These are phyloP conservation scores for Candida sakaeoensis DNA, from an alignment of 805 yeast species.

Conservation along the genomic window DNA sequence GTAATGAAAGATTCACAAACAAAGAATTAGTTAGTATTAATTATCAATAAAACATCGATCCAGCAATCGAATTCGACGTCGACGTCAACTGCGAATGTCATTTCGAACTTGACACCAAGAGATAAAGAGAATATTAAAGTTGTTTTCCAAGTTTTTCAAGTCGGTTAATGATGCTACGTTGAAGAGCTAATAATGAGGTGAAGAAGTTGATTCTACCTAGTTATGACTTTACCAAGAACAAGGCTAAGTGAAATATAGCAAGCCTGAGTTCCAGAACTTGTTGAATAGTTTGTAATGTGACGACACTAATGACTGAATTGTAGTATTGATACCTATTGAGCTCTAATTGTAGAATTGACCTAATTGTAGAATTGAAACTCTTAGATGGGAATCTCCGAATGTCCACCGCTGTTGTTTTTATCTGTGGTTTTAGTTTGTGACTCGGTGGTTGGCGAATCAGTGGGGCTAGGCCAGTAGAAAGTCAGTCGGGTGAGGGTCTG, in stretches of 20 bases:
- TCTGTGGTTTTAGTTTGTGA: no score
- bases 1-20: neutral
- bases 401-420: no score
- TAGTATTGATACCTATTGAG: no score
- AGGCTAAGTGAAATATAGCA: conserved; percentile 64
- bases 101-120: conserved; percentile 44
- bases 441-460: no score
- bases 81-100: conserved; percentile 10
- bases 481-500: no score
- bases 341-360: no score
- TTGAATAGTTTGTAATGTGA: conserved; percentile 15
- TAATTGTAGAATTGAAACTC: no score
- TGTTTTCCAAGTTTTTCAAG: conserved; percentile 75
- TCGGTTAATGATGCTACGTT: conserved; percentile 75
- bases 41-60: no score
- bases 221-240: conserved; percentile 73
- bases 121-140: conserved; percentile 80
- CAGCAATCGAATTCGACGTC: conserved; percentile 9
- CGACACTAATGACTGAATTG: no score
- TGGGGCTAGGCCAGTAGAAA: no score
- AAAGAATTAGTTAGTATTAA: neutral
- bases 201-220: conserved; percentile 73
- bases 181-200: conserved; percentile 65
- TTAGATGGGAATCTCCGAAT: no score
- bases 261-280: conserved; percentile 38